Base-by-base conservation (phyloP, 345 rosid genomes). In the Hibiscus syriacus region DNA sequence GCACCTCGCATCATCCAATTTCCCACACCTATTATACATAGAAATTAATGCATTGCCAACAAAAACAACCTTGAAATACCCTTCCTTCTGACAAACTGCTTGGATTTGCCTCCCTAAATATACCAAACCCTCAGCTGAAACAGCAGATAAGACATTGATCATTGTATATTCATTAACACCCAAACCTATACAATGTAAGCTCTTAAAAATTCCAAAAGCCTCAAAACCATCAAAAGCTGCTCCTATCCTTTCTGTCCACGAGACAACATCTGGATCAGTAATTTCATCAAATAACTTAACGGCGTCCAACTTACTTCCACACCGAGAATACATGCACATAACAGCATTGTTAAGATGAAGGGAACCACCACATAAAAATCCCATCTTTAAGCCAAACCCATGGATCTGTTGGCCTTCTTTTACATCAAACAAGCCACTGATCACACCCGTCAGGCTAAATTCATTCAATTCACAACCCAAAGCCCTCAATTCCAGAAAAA, bases 361-460 rank as follows among this genome's bases (percentile, higher is more conserved):
- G 16, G 77, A 78, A 58, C 73, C 52, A 38, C 74, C 71, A 63
- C 57, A 11, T 45, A 74, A 58, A 26, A 81, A 70, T 16, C 85
- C 81, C 76, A 39, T 32, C 71, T 81, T 81, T 50, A 74, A 54
- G 34, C 76, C 82, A 74, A 74, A 39, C 6, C 72, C 85, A 63
- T 81, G 85, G 53, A 81, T 67, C 70, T 74, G 79, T 59, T 70
- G 67, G 46, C 85, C 85, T 72, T 81, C 82, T 48, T 67, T 59
- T 3, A 68, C 66, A 27, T 74, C 56, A 69, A 74, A 77, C 38
- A 74, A 53, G 3, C 79, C 77, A 39, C 82, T 80, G 11, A 74
- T 34, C 48, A 79, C 73, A 5, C 66, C 77, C n/a, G 80, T 81
- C 66, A 81, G 69, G 74, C 76, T 74, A 69, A 74, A 79, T 36